Evolutionary conservation across 1,139 yeast species (phyloP).

Genomic region (Protomyces arabidopsidicola): DNA sequence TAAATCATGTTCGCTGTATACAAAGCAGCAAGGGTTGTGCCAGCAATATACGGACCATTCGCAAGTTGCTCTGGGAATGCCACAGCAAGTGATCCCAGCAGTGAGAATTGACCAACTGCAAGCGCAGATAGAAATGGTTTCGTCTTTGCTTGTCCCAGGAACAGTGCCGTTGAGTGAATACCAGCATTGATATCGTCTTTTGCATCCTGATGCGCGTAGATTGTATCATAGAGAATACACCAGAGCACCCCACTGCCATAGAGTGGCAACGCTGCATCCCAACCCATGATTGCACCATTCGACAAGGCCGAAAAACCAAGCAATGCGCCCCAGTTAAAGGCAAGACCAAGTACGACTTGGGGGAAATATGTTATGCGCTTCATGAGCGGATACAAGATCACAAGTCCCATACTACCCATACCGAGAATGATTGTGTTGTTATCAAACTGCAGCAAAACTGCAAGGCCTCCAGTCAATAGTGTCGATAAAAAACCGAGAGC

Average conservation of each 20-base stretch:
- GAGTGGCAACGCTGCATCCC: constrained; percentile 71
- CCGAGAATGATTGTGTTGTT: constrained; percentile 71
- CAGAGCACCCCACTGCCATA: constrained; percentile 75
- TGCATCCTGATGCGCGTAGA: constrained; percentile 97
- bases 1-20: constrained; percentile 18
- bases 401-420: constrained; percentile 71
- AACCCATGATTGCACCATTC: constrained; percentile 53
- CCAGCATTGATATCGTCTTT: constrained; percentile 81
- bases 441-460: constrained; percentile 68
- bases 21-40: constrained; percentile 8
- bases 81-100: constrained; percentile 39
- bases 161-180: constrained; percentile 87
- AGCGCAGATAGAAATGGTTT: constrained; percentile 62
- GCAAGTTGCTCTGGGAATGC: neutral
- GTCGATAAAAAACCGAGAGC: constrained; percentile 72
- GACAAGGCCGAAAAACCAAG: constrained; percentile 89
- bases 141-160: constrained; percentile 72
- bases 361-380: constrained; percentile 94
- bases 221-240: constrained; percentile 94
- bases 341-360: constrained; percentile 69
- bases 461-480: constrained; percentile 73
- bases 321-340: constrained; percentile 93
- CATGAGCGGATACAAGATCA: constrained; percentile 84
- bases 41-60: constrained; percentile 3
- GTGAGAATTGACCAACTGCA: constrained; percentile 61